Conservation (phyloP, 1,284 basidiomycete species). For the Microstroma glucosiphilum region DNA sequence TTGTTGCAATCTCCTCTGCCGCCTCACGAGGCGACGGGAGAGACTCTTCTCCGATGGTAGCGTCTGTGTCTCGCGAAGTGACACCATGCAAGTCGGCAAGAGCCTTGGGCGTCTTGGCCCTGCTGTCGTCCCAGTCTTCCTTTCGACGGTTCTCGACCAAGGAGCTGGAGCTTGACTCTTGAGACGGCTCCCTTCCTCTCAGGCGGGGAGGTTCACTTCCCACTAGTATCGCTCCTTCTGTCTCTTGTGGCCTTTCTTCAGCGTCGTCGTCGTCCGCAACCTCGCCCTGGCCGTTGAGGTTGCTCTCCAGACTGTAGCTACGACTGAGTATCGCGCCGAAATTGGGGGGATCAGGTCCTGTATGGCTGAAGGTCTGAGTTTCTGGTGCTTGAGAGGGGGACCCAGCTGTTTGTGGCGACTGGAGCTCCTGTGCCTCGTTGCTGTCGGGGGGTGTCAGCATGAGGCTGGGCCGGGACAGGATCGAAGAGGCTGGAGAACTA, state of each 20-base stretch:
- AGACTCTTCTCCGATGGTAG: background rate
- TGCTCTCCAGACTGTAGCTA: background rate
- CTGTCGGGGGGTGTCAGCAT: constrained; percentile 5
- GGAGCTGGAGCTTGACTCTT: background rate
- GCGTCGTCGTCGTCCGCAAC: background rate
- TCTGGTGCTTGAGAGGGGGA: background rate
- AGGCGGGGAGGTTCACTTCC: constrained; percentile 5
- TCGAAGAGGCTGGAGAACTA: background rate
- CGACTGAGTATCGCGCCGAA: no score
- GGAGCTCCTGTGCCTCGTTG: background rate
- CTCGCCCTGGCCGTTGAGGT: background rate
- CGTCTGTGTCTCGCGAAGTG: background rate
- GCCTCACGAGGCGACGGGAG: background rate
- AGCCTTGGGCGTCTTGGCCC: constrained; percentile 7
- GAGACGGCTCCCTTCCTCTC: background rate
- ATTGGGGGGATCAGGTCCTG: background rate
- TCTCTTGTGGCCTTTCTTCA: background rate
- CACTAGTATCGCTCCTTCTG: constrained; percentile 7
- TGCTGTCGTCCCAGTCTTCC: constrained; percentile 7
- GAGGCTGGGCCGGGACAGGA: background rate
- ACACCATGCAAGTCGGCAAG: background rate
- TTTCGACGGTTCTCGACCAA: no score
- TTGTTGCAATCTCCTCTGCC: background rate
- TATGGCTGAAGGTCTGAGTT: background rate
- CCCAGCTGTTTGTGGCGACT: background rate